Evolutionary conservation across 129 eudicot species (phyloP), one percentile per base, ranked within the genome.

Genomic region (Deinandra increscens): DNA sequence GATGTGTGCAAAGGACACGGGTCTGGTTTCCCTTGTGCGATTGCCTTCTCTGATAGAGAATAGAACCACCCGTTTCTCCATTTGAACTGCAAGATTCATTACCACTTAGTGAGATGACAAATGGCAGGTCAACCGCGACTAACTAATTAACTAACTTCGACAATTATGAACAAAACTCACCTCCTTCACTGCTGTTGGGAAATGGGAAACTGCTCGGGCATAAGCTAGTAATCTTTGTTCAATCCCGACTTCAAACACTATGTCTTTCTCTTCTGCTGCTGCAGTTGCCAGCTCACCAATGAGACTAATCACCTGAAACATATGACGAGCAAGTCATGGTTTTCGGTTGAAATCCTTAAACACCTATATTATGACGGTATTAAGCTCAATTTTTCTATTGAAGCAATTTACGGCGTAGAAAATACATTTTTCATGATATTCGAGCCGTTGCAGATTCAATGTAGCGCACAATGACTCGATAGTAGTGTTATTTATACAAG

Each of bases 21-120:
- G 61, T 93, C 97, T 59, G 81, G 90, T 83, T 89, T 93, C 72
- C 97, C 97, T 75, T 76, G 76, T 2, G 88, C 84, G 41, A 83
- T 74, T 33, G 99, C 97, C 79, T 93, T 89, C 84, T 89, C 82
- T 0, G 99, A 83, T 4, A 93, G 87, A 17, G 95, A 89, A 84
- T 89, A 89, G 88, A 93, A 93, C 97, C 97, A 89, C 8, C 98
- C 98, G 37, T 89, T 93, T 71, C 98, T 89, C 98, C 98, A 93
- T 63, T 86, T 89, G 66, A 93, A 93, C 98, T 93, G 95, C 87
- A 56, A 72, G 34, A 60, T 76, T 7, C 15, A 19, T n/a, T 34
- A 44, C 18, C 34, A 69, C 37, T 53, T 59, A 23, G 19, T 9
- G 23, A 50, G 56, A 50, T 17, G 11, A 50, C 7, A 36, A 18